Evolutionary conservation across 805 yeast genomes (phyloP).

Genomic region (Metschnikowia continentalis): DNA sequence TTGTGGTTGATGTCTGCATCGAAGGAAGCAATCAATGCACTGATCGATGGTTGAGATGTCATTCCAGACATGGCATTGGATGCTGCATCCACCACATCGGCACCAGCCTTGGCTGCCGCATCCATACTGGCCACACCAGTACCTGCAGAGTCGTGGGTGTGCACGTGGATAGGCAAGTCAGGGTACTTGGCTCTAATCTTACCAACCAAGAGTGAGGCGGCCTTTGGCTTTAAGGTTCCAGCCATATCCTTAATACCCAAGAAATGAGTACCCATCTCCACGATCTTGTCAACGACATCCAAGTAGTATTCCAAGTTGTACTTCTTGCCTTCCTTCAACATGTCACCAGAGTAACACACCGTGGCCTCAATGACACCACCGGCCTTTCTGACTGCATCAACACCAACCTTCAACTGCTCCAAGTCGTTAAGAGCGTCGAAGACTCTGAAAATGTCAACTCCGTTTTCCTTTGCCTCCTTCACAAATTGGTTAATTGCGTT

Average conservation of each 20-base stretch:
- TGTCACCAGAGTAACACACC: conserved; percentile 97
- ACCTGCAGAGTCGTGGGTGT: conserved; percentile 99
- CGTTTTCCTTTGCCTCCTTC: conserved; percentile 87
- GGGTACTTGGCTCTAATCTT: conserved; percentile 85
- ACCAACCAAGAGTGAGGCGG: conserved; percentile 79
- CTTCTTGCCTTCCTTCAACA: conserved; percentile 93
- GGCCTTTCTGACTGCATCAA: conserved; percentile 95
- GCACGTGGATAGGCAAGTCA: conserved; percentile 94
- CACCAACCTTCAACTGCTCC: conserved; percentile 96
- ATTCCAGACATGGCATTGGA: conserved; percentile 96
- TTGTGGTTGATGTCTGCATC: conserved; percentile 83
- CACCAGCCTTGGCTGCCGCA: conserved; percentile 93
- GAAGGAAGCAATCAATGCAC: conserved; percentile 86
- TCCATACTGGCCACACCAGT: conserved; percentile 97
- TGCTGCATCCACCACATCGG: conserved; percentile 97
- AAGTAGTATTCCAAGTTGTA: conserved; percentile 90
- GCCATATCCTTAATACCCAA: conserved; percentile 99
- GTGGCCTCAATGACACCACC: conserved; percentile 99
- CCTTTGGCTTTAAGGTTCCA: conserved; percentile 94
- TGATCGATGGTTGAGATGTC: conserved; percentile 96
- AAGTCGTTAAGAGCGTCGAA: conserved; percentile 96
- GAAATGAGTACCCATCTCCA: conserved; percentile 91
- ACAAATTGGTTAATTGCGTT: conserved; percentile 98
- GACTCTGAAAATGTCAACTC: conserved; percentile 97
- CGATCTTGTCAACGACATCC: conserved; percentile 75